Base-by-base conservation (phyloP, 1,139 yeast genomes). In the Wickerhamiella pararugosa region DNA sequence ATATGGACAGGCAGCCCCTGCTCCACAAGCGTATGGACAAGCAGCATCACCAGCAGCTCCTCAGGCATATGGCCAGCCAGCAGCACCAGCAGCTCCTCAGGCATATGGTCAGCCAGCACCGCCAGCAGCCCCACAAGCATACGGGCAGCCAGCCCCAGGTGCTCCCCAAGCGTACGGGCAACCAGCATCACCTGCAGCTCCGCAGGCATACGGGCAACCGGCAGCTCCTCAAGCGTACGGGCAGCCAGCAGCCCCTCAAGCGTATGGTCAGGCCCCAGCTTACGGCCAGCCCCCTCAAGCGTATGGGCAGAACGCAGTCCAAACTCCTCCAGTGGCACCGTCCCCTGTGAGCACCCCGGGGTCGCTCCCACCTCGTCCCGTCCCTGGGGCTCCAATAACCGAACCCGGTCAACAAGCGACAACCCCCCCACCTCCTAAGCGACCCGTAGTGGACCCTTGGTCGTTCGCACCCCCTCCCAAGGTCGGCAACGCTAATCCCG, bases 161-260 rank as follows among this genome's bases (percentile, higher is more conserved):
- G 45, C 76, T 79, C 8, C 69, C 77, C 1, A 80, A 79, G 32
- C 6, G 2, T 29, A 29, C 7, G 48, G 39, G 10, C 45, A 43
- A 43, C 48, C 41, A 37, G 36, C 45, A 28, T 37, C 39, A 43
- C 28, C 15, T 48, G 40, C 37, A 45, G 43, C 34, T 4, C 25
- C 43, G 39, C 48, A 43, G 39, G 53, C 46, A 31, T 51, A 33
- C 25, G 43, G 36, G n/a, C 46, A 45, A 35, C 42, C 44, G 5
- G 15, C 45, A 29, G 34, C 31, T 10, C 39, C 33, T 4, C 40
- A 32, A 21, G 41, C 43, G 6, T 11, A 41, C 6, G 34, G 30
- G 6, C 44, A 39, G 37, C 49, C 44, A 21, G 39, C 39, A 8
- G 34, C 42, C 28, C 46, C 21, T 15, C 36, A 45, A 40, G 43